phyloP scores from a whole-genome alignment of 2,329 filamentous ascomycete species.

The Mollisia scopiformis region DNA sequence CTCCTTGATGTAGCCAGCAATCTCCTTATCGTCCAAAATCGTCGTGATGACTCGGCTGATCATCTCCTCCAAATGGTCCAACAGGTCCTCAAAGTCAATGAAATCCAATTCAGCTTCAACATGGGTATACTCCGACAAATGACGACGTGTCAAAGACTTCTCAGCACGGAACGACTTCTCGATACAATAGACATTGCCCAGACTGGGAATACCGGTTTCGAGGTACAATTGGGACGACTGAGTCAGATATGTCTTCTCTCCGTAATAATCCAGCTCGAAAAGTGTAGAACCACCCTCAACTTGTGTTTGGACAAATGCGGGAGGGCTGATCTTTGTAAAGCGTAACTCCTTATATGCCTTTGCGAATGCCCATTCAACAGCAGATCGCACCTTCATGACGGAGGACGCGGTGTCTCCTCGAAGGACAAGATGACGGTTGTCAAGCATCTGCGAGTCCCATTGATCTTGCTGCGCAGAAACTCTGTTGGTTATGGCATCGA shows the following conservation, averaged over 20 bases:
- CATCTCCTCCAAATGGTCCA: conserved; percentile 83
- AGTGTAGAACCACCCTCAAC: conserved; percentile 76
- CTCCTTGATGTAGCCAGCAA: conserved; percentile 74
- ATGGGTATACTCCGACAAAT: conserved; percentile 95
- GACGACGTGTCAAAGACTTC: conserved; percentile 91
- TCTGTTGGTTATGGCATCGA: conserved; percentile 75
- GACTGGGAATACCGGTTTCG: conserved; percentile 86
- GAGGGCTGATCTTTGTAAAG: conserved; percentile 72
- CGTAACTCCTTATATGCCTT: conserved; percentile 65
- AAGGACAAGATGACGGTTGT: conserved; percentile 72
- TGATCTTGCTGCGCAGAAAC: conserved; percentile 70
- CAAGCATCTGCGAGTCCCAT: conserved; percentile 49
- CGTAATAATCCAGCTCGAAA: conserved; percentile 58
- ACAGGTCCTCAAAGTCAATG: conserved; percentile 87
- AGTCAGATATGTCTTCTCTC: conserved; percentile 88
- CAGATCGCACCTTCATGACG: conserved; percentile 73
- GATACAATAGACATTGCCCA: conserved; percentile 97
- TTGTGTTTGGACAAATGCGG: conserved; percentile 83
- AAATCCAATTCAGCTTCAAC: conserved; percentile 96
- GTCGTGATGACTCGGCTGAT: conserved; percentile 65
- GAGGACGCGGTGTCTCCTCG: conserved; percentile 69
- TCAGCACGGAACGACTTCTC: conserved; percentile 99
- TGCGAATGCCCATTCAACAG: conserved; percentile 70
- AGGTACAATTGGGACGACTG: conserved; percentile 98
- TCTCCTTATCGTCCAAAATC: conserved; percentile 72